Evolutionary conservation across 495 filamentous ascomycete genomes (phyloP).

Genomic region (Penicillium parvum): DNA sequence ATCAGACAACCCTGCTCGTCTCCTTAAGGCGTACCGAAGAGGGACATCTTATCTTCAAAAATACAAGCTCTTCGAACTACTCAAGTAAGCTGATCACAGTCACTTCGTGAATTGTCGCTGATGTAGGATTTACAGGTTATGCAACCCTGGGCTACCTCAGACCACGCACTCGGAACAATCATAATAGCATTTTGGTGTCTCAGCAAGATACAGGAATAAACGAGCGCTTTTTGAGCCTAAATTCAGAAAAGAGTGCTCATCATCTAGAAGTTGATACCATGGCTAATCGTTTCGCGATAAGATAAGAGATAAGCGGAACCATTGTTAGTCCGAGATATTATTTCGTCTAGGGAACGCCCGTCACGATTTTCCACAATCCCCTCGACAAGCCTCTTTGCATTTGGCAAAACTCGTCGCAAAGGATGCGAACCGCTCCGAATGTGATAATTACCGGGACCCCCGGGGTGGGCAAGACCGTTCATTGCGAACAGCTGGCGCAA

Average conservation of each 20-base stretch:
- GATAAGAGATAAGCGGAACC: constrained; percentile 26
- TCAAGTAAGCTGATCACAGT: constrained; percentile 52
- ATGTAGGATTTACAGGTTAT: too few species aligned
- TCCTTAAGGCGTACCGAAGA: constrained; percentile 68
- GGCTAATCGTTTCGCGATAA: constrained; percentile 1
- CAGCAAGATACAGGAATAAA: too few species aligned
- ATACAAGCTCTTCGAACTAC: constrained; percentile 71
- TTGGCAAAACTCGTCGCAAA: constrained; percentile 6
- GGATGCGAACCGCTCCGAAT: constrained; percentile 66
- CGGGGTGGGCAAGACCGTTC: constrained; percentile 90
- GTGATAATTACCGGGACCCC: constrained; percentile 95
- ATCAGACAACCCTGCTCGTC: constrained; percentile 45
- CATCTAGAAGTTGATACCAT: too few species aligned
- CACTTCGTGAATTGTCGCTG: not conserved
- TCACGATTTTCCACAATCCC: constrained; percentile 1
- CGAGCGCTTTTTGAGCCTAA: too few species aligned
- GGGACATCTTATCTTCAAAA: constrained; percentile 61
- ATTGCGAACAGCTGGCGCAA: constrained; percentile 73
- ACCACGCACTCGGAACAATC: not conserved
- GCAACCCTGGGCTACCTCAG: not conserved
- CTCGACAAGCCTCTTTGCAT: constrained; percentile 1
- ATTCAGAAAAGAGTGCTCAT: too few species aligned
- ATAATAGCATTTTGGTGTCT: too few species aligned
- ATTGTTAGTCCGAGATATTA: constrained; percentile 18
- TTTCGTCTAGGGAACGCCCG: constrained; percentile 11